These are phyloP conservation scores for Sporothrix protearum DNA, from an alignment of 2,329 filamentous ascomycete genomes.

Conservation along the genomic window DNA sequence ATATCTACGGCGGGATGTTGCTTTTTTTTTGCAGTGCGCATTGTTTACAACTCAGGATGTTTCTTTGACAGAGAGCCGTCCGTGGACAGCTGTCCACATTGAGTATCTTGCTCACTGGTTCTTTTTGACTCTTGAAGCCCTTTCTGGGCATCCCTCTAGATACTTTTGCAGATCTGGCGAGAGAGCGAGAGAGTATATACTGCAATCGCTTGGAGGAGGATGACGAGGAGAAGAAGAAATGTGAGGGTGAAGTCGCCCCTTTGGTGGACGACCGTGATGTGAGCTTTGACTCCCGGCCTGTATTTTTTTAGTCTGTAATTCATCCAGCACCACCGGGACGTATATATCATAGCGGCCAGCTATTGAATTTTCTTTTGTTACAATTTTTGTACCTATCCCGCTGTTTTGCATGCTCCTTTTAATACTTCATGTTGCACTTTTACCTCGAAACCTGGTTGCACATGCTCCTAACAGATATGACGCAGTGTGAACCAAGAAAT, in stretches of 20 bases:
- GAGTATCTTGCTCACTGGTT: background rate
- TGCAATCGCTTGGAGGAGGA: background rate
- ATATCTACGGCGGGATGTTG: background rate
- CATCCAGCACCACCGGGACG: background rate
- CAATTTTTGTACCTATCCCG: background rate
- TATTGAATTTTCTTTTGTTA: background rate
- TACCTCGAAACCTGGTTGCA: background rate
- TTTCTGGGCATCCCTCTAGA: background rate
- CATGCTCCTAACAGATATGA: background rate
- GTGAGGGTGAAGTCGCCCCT: background rate
- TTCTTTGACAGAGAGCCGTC: background rate
- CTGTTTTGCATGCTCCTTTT: background rate
- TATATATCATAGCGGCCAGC: constrained; percentile 14
- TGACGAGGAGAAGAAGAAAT: background rate
- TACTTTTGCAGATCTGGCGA: background rate
- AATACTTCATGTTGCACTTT: background rate
- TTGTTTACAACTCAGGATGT: background rate
- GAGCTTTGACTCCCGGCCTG: background rate
- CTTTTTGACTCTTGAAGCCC: background rate
- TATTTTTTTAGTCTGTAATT: constrained; percentile 21
- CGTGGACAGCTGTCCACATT: background rate
- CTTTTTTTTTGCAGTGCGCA: background rate
- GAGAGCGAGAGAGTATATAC: background rate
- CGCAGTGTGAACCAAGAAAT: background rate
- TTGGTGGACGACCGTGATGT: background rate